These are phyloP conservation scores for Arctium lappa DNA, from an alignment of 129 eudicot genomes.

Conservation along the genomic window DNA sequence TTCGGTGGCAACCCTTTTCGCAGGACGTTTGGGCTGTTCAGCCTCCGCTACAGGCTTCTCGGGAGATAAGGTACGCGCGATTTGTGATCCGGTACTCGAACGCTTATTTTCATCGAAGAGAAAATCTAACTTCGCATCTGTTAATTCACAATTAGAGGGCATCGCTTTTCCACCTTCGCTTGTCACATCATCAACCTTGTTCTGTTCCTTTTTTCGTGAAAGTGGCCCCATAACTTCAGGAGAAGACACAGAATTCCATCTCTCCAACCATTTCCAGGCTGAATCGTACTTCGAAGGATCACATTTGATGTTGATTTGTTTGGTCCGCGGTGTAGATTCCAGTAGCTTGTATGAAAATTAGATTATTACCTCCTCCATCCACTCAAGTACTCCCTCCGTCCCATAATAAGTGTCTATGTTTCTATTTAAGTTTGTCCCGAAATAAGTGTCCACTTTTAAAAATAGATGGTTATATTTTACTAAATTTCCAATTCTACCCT, in stretches of 20 bases:
- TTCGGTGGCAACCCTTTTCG: slow-evolving; percentile 33
- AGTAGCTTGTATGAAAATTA: slow-evolving; percentile 43
- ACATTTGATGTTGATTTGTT: slow-evolving; percentile 59
- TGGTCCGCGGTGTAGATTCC: slow-evolving; percentile 58
- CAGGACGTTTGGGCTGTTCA: slow-evolving; percentile 15
- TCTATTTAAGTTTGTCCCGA: not conserved
- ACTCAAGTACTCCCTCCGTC: not conserved
- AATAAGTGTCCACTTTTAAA: not conserved
- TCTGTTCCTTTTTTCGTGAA: slow-evolving; percentile 20
- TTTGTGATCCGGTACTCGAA: not conserved
- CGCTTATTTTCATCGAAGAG: slow-evolving; percentile 12
- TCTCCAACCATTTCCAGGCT: slow-evolving; percentile 88
- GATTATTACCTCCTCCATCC: not conserved
- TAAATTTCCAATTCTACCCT: not conserved
- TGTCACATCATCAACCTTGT: slow-evolving; percentile 22
- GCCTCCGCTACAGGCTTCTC: slow-evolving; percentile 30
- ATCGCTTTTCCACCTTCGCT: slow-evolving; percentile 15
- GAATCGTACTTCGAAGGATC: slow-evolving; percentile 53
- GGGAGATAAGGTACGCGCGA: slow-evolving; percentile 11
- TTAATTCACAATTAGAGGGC: slow-evolving; percentile 18
- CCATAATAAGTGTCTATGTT: not conserved
- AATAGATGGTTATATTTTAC: not conserved
- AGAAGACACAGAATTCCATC: slow-evolving; percentile 74
- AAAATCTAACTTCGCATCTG: slow-evolving; percentile 2
- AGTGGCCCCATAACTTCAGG: slow-evolving; percentile 26